Conservation (phyloP, 2,329 filamentous ascomycete species). For the Plectosphaerella plurivora region DNA sequence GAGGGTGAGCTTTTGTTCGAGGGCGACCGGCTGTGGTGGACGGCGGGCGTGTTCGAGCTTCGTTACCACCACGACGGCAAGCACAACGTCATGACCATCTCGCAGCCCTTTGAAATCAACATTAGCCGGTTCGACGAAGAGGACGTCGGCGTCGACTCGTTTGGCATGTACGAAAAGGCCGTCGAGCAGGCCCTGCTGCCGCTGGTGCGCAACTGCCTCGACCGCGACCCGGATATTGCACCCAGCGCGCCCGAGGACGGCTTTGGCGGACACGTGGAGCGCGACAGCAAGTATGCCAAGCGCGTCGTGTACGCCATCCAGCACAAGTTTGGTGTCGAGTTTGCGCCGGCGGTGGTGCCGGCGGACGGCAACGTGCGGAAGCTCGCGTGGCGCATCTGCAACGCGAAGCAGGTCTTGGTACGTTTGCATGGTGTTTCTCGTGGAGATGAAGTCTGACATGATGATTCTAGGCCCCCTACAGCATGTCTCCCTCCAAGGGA, state of each 20-base stretch:
- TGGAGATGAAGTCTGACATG: conserved; percentile 5
- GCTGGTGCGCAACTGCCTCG: conserved; percentile 86
- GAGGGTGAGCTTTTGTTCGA: conserved; percentile 81
- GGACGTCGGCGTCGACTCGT: conserved; percentile 57
- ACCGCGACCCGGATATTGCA: conserved; percentile 86
- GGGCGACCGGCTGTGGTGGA: conserved; percentile 97
- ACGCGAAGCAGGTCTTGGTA: conserved; percentile 92
- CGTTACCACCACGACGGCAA: conserved; percentile 92
- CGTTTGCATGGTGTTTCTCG: conserved; percentile 27
- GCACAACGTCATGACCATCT: conserved; percentile 92
- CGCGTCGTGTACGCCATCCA: conserved; percentile 90
- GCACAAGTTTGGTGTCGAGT: conserved; percentile 96
- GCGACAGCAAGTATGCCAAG: conserved; percentile 83
- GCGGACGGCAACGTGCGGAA: conserved; percentile 89
- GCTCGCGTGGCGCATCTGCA: conserved; percentile 89
- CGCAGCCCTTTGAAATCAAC: conserved; percentile 85
- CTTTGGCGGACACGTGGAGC: conserved; percentile 80
- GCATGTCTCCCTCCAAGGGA: conserved; percentile 62
- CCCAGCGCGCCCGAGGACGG: conserved; percentile 73
- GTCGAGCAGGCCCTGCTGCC: conserved; percentile 77
- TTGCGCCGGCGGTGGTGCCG: conserved; percentile 85
- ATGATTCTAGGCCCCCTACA: conserved; percentile 60
- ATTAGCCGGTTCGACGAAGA: conserved; percentile 77
- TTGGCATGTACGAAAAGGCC: conserved; percentile 59
- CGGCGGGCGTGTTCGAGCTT: conserved; percentile 92